Base-by-base conservation (phyloP, 2,329 filamentous ascomycete genomes). In the Dothiorella sarmentorum region DNA sequence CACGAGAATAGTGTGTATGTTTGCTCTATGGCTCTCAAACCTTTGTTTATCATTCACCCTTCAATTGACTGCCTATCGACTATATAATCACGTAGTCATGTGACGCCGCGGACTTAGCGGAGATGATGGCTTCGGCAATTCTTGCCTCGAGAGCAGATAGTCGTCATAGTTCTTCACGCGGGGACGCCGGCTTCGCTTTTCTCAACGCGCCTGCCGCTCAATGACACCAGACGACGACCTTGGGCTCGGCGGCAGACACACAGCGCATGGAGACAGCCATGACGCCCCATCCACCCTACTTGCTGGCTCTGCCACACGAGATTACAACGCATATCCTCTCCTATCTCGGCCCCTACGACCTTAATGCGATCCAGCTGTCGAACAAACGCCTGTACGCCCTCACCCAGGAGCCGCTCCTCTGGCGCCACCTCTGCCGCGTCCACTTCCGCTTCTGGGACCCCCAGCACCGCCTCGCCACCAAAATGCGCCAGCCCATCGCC, bases 251-350 rank as follows among this genome's bases (percentile, higher is more conserved):
- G 22, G 31, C n/a, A 9, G 17, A 20, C 15, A 6, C n/a, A 37
- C 35, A 38, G 35, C n/a, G 35, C 35, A 40, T 20, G 49, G 29
- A 26, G 17, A 3, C 35, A 51, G 26, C 35, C 17, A 58, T 58
- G 56, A 22, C 26, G 3, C 20, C 42, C 10, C 20, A 42, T 4
- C 24, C 17, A 20, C 20, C 44, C 4, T 51, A 35, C 38, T 20
- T 59, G 17, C 47, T 44, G 45, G 37, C 45, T 1, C 78, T 94
- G 33, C 92, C 92, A 38, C 89, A 93, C 73, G 94, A 99, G 77
- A 83, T 97, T 62, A 80, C 97, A 66, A 85, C 90, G 69, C 82
- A 86, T 56, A 88, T 97, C 64, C 80, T 97, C 64, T 79, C 81
- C 62, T 85, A 85, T 68, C 77, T 85, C 52, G 75, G 79, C 49